phyloP scores from a whole-genome alignment of 2,329 filamentous ascomycete species.

The Atkinsonella texensis region DNA sequence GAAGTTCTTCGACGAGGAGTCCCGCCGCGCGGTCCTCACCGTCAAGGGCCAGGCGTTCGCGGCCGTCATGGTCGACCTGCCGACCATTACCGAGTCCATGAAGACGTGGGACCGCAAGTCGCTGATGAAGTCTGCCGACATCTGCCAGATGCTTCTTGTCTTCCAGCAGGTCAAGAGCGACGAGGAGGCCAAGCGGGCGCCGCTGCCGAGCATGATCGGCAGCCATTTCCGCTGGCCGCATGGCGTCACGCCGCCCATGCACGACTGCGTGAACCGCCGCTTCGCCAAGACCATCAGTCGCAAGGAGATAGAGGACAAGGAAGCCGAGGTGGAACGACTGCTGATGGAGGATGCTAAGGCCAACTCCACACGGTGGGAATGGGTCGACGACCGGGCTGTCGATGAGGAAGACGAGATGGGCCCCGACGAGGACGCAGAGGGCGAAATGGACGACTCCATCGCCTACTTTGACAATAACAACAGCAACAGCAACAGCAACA shows the following conservation, averaged over 20 bases:
- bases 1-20: conserved; percentile 65
- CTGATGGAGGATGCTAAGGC: conserved; percentile 56
- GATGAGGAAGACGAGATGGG: conserved; percentile 23
- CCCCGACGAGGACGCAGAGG: conserved; percentile 40
- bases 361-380: conserved; percentile 48
- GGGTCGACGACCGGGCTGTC: conserved; percentile 43
- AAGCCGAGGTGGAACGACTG: conserved; percentile 64
- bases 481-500: conserved; percentile 8
- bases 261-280: conserved; percentile 68
- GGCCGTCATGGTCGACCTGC: conserved; percentile 69
- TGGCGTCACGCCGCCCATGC: conserved; percentile 79
- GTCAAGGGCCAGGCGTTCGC: conserved; percentile 63
- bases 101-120: conserved; percentile 85
- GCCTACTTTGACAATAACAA: conserved; percentile 25
- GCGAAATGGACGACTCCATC: conserved; percentile 31
- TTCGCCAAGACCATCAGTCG: conserved; percentile 76
- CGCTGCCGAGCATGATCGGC: conserved; percentile 63
- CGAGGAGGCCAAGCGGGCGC: conserved; percentile 49
- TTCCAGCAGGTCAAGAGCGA: conserved; percentile 56
- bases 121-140: conserved; percentile 80
- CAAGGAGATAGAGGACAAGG: conserved; percentile 74
- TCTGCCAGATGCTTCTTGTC: conserved; percentile 81
- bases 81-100: conserved; percentile 80
- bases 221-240: conserved; percentile 65
- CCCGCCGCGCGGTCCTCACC: conserved; percentile 59